Percentiles rank a stretch among this genome's conserved stretches.
These are phyloP conservation scores for Oxytropis ochrocephala DNA, from an alignment of 306 rosid species.

Conservation along the genomic window DNA sequence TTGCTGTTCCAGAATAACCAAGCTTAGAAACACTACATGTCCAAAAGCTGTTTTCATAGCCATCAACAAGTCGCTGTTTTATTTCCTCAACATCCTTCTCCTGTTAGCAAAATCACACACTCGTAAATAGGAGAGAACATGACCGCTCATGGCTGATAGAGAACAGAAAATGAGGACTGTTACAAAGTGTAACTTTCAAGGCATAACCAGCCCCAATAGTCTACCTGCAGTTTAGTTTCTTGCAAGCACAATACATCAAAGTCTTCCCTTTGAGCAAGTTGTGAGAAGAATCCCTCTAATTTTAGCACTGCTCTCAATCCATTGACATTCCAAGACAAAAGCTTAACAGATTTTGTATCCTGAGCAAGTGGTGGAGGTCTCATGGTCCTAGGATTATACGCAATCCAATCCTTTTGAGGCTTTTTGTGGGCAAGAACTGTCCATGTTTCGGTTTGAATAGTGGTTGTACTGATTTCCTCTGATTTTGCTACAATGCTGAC, in stretches of 20 bases:
- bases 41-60: slow-evolving; percentile 86
- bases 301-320: slow-evolving; percentile 88
- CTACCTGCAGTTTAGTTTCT: slow-evolving; percentile 93
- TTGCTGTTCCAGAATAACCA: slow-evolving; percentile 93
- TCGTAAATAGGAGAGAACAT: slow-evolving; percentile 9
- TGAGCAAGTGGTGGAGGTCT: slow-evolving; percentile 48
- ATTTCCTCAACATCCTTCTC: slow-evolving; percentile 69
- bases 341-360: slow-evolving; percentile 62
- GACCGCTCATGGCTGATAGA: neutral
- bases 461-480: slow-evolving; percentile 24
- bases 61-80: slow-evolving; percentile 51
- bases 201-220: slow-evolving; percentile 6
- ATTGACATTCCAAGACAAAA: slow-evolving; percentile 93
- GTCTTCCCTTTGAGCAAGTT: slow-evolving; percentile 82
- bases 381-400: slow-evolving; percentile 90
- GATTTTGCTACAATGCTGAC: slow-evolving; percentile 16
- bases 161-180: neutral
- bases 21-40: slow-evolving; percentile 85
- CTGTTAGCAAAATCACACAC: slow-evolving; percentile 39
- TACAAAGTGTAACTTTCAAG: neutral
- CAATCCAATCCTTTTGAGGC: slow-evolving; percentile 89
- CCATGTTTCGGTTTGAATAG: slow-evolving; percentile 69
- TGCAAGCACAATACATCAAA: slow-evolving; percentile 88
- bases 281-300: slow-evolving; percentile 68
- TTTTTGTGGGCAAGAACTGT: slow-evolving; percentile 84